Base-by-base conservation (phyloP, 2,329 filamentous ascomycete genomes). In the Paramyrothecium roridum region DNA sequence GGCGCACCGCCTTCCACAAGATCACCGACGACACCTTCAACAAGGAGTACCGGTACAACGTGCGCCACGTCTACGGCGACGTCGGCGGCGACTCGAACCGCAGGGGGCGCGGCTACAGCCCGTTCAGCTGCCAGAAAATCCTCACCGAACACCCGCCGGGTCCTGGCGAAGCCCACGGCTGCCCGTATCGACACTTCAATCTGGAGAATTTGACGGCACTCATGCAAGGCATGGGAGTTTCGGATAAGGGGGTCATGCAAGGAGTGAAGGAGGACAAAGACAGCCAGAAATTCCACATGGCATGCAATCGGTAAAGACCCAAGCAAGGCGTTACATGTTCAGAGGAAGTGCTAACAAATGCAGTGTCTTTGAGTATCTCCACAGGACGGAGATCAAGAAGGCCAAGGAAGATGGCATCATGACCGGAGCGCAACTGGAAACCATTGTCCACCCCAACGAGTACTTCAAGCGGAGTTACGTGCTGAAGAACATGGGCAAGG, bases 31-130 rank as follows among this genome's bases (percentile, higher is more conserved):
- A 98, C 66, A 88, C 88, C 37, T 99, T 98, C 81, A 96, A 96
- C 74, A 98, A 97, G 69, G 92, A 97, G 69, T 98, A 99, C 76
- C 84, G 90, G 48, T 99, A 99, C 81, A 98, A 99, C 70, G 85
- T 98, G 56, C 89, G 93, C n/a, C 93, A 99, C 80, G 74, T 81
- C 1, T 99, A 98, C 70, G 95, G 95, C 61, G 93, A 98, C 65
- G 95, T 98, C 1, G 95, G 95, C 54, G 93, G 93, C 56, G 93
- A 98, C 72, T 81, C 86, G 20, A 97, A 96, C 68, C 84, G 93
- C 33, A 85, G 93, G 53, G 89, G 92, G 46, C 84, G 89, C 54
- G 93, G 93, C 20, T 97, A 97, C 70, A 90, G 89, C 50, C 91
- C 95, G 0, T 96, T 91, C 68, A 95, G 90, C 53, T 99, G 95